Evolutionary conservation across 176 grass and related monocot genomes (phyloP), one percentile per base, ranked within the genome.

Genomic region (Cymbopogon citratus): DNA sequence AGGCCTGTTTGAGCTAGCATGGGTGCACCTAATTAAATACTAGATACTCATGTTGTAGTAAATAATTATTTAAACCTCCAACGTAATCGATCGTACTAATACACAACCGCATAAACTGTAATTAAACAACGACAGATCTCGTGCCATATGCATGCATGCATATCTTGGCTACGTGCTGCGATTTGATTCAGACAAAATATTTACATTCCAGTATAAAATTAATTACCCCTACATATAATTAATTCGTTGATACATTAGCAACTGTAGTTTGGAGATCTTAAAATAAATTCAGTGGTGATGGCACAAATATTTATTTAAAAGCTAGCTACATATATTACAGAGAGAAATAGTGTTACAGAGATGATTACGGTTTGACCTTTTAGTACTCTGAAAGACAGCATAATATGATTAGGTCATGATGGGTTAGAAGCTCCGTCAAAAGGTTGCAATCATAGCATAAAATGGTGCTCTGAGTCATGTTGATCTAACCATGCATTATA

Each of bases 321-420:
- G 16, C 16, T 54, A 19, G 26, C 1, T 27, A 45, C 61, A 56
- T 56, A n/a, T 9, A 26, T 35, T n/a, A n/a, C n/a, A n/a, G 23
- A 54, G 27, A 6, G 29, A 11, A 11, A 33, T 25, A 24, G 38
- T 66, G 6, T 18, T n/a, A n/a, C 7, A 66, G 1, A 43, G 28
- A 33, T 54, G 26, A 34, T 56, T 59, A 54, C 61, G 10, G 0
- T 36, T 57, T 59, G 67, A 75, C 49, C 2, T 78, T 21, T 23
- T 21, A 51, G n/a, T 27, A n/a, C 62, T 27, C 27, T 26, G 45
- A 72, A 77, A 56, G 9, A 38, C 34, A 24, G 23, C 60, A 82
- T 59, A 63, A 63, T 66, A 86, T 86, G 88, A 86, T 86, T 86
- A 83, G 62, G 62, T 63, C 39, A 86, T 86, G 74, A 86, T 86